These are phyloP conservation scores for Sparassis latifolia DNA, from an alignment of 1,284 basidiomycete genomes.

Conservation along the genomic window DNA sequence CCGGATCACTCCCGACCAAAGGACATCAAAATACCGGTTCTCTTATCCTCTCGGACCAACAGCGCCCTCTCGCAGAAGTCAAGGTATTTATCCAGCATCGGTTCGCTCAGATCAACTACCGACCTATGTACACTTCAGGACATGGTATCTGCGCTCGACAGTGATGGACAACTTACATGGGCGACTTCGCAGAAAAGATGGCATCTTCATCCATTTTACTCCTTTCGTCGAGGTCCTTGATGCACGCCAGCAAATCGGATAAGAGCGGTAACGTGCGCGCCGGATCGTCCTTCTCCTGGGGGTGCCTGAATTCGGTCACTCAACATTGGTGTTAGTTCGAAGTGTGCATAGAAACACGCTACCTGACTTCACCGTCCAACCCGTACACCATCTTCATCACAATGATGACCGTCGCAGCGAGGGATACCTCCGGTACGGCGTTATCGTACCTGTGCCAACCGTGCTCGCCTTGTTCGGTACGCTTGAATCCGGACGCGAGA, in stretches of 20 bases:
- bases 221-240: conserved; percentile 35
- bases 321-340: background rate
- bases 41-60: conserved; percentile 23
- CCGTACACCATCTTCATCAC: conserved; percentile 83
- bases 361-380: conserved; percentile 66
- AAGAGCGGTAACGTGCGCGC: conserved; percentile 56
- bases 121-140: conserved; percentile 33
- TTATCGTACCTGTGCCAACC: conserved; percentile 49
- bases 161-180: conserved; percentile 23
- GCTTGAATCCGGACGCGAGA: conserved; percentile 38
- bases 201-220: conserved; percentile 24
- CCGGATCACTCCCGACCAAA: background rate
- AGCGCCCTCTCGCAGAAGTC: conserved; percentile 58
- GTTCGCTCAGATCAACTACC: conserved; percentile 46
- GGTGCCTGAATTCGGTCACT: conserved; percentile 15
- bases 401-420: conserved; percentile 61
- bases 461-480: conserved; percentile 33
- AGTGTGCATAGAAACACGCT: background rate
- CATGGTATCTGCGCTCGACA: conserved; percentile 2
- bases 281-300: conserved; percentile 46
- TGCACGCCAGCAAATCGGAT: conserved; percentile 43
- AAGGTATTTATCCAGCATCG: conserved; percentile 61
- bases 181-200: conserved; percentile 28
- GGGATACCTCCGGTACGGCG: conserved; percentile 70
- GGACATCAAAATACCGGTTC: conserved; percentile 8